Evolutionary conservation across 306 rosid genomes (phyloP), one percentile per base, ranked within the genome.

Genomic region (Argentina anserina): DNA sequence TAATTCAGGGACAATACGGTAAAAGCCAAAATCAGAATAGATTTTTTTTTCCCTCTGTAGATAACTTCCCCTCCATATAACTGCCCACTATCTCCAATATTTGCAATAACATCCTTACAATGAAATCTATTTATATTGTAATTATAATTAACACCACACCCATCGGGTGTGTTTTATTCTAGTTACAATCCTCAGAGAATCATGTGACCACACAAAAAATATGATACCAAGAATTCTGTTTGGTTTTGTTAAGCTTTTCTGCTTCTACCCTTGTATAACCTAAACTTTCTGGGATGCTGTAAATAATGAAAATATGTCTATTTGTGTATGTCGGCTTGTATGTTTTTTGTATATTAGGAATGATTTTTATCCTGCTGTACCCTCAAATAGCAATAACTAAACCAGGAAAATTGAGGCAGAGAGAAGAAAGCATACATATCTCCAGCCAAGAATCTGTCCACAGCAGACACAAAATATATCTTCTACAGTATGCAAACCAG

Each of bases 401-500:
- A 46, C 55, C 20, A 15, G 28, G 21, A 43, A 46, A 45, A 12
- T 68, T 23, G 14, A 70, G 60, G 60, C 63, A 75, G 37, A 20
- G 52, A 56, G 5, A 55, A 55, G 75, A 82, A 80, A 83, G 47
- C 90, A 84, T 81, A 89, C 97, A 87, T 93, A 93, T 93, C 87
- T 93, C 98, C 97, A 93, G 49, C 98, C 96, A 77, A 93, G 89
- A 78, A 86, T 63, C 80, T 90, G 93, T 67, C 97, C 97, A 50
- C 96, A 93, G 82, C 88, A 77, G 86, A 96, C 89, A 78, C 97
- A 90, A 78, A 84, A 86, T 69, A 87, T 82, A 78, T 93, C 98
- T 87, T 90, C 90, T 69, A 90, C 98, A 1, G 93, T 93, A 76
- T 93, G 96, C 83, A 82, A 37, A 64, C 97, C 97, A 65, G 97